Evolutionary conservation across 768 basidiomycete species (phyloP), one percentile per base, ranked within the genome.

Genomic region (Lyophyllum decastes): DNA sequence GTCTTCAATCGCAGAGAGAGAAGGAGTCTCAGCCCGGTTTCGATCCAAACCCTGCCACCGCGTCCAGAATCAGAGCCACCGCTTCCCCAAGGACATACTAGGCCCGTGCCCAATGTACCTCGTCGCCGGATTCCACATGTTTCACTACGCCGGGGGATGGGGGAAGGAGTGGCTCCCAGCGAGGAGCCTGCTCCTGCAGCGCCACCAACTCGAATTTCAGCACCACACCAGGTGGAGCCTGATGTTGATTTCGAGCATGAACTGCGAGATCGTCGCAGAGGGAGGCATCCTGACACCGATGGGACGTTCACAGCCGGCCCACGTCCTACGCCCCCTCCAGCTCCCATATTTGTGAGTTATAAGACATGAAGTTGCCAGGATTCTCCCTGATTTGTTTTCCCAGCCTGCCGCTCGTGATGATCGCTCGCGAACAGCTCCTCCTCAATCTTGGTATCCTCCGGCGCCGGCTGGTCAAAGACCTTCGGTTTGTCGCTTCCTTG

Each of bases 1-100:
- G 86, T n/a, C 83, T 87, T 0, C 69, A 75, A 6, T 65, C 90
- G 8, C 7, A 63, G 70, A 47, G 67, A 64, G 35, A 41, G 59
- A n/a, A 66, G 76, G 48, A 78, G 75, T 57, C 61, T 68, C 4
- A 78, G 76, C 54, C 76, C 76, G 21, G 57, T 72, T 16, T 72
- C 75, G 10, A 60, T 72, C 26, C 62, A 67, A 21, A 64, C 59
- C 7, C 59, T 73, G 17, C 66, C 69, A 9, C 62, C 56, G 24
- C 71, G 76, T 17, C 49, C 76, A 12, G 60, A 61, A 22, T 69
- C 72, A 4, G 72, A 63, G 35, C 72, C 73, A 5, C 63, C 65
- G 2, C 30, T 61, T 7, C 58, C 57, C n/a, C 54, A 54, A 10
- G 41, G 5, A 22, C 10, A 26, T 26, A 41, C 16, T 19, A 38